phyloP scores from a whole-genome alignment of 352 stramenopile genomes.

The Blastocystis sp. region DNA sequence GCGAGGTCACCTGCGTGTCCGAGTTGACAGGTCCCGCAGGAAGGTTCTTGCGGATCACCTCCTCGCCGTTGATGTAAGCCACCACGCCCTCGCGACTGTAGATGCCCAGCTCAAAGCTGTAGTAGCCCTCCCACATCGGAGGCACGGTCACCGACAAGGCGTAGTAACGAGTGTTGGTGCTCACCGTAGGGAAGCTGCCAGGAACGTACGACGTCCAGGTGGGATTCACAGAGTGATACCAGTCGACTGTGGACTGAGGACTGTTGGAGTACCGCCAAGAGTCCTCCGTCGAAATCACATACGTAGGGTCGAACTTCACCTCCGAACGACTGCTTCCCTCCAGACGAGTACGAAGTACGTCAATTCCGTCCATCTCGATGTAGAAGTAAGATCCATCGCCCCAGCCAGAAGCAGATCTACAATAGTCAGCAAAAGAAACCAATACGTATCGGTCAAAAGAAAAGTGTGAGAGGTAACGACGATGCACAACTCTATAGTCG shows the following conservation, averaged over 20 bases:
- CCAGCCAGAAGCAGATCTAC: slow-evolving; percentile 45
- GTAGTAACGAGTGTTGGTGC: slow-evolving; percentile 42
- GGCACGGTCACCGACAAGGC: slow-evolving; percentile 35
- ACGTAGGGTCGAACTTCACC: slow-evolving; percentile 16
- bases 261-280: not conserved
- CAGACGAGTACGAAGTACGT: slow-evolving; percentile 18
- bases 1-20: not conserved
- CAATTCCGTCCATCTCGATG: slow-evolving; percentile 47
- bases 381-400: slow-evolving; percentile 26
- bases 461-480: not conserved
- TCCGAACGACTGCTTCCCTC: not conserved
- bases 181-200: slow-evolving; percentile 9
- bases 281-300: not conserved
- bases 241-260: not conserved
- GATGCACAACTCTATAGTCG: slow-evolving; percentile 36
- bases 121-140: slow-evolving; percentile 1
- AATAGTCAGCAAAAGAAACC: not conserved
- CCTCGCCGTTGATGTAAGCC: slow-evolving; percentile 48
- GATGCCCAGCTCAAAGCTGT: slow-evolving; percentile 31
- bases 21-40: not conserved
- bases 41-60: slow-evolving; percentile 54
- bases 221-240: slow-evolving; percentile 5
- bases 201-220: not conserved
- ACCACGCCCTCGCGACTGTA: slow-evolving; percentile 35
- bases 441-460: slow-evolving; percentile 29